These are phyloP conservation scores for Coffea humblotiana DNA, from an alignment of 305 asterid genomes.

Conservation along the genomic window DNA sequence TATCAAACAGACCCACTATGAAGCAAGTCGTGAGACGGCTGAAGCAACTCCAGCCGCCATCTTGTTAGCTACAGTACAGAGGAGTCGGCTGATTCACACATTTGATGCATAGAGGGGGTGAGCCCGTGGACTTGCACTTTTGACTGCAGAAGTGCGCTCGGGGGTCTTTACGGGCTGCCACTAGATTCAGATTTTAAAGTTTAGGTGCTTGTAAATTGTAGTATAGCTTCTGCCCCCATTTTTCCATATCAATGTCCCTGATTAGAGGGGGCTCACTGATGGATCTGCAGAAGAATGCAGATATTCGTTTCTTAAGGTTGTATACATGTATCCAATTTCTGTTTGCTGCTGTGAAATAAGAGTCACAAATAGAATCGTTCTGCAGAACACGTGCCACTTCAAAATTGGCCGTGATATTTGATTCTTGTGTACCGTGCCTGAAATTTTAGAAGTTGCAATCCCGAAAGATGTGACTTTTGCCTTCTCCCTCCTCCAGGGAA, in stretches of 20 bases:
- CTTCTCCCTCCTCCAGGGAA: background rate
- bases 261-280: slow-evolving; percentile 42
- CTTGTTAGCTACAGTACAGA: slow-evolving; percentile 49
- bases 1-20: slow-evolving; percentile 85
- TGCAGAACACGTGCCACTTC: background rate
- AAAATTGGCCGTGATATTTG: background rate
- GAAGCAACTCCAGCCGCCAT: slow-evolving; percentile 85
- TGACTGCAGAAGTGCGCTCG: slow-evolving; percentile 25
- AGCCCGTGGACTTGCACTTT: slow-evolving; percentile 29
- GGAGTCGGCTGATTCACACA: slow-evolving; percentile 27
- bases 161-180: slow-evolving; percentile 26
- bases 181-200: slow-evolving; percentile 33
- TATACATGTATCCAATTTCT: slow-evolving; percentile 21
- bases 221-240: slow-evolving; percentile 56
- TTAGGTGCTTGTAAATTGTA: slow-evolving; percentile 75
- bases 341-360: slow-evolving; percentile 22
- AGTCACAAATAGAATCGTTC: slow-evolving; percentile 11
- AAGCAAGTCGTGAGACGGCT: slow-evolving; percentile 86
- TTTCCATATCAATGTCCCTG: slow-evolving; percentile 40
- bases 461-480: background rate
- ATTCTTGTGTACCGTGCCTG: background rate
- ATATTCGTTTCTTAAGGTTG: slow-evolving; percentile 24
- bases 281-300: slow-evolving; percentile 64
- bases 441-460: background rate
- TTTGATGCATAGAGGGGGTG: slow-evolving; percentile 28